Conservation (phyloP, 345 rosid genomes). For the Lagerstroemia speciosa region DNA sequence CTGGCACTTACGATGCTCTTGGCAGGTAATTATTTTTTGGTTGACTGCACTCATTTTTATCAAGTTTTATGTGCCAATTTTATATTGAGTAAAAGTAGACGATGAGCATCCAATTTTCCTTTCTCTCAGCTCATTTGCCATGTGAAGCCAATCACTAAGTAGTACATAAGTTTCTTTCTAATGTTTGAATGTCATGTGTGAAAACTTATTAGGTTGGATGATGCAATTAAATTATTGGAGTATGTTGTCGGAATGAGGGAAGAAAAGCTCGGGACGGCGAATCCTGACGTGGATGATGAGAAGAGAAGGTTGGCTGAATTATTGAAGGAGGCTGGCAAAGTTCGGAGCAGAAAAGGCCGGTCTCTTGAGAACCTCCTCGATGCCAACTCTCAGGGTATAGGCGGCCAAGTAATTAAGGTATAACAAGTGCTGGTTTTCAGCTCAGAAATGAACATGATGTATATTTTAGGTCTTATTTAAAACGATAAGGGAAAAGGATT, state of each 20-base stretch:
- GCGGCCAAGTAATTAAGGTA: constrained; percentile 29
- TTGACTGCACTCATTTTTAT: not conserved
- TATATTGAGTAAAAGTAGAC: not conserved
- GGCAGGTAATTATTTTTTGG: constrained; percentile 50
- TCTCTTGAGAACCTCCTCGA: constrained; percentile 82
- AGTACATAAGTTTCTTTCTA: not conserved
- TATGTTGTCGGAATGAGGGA: constrained; percentile 67
- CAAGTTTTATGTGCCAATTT: not conserved
- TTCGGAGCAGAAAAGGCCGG: constrained; percentile 51
- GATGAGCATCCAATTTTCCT: not conserved
- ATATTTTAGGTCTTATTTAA: constrained; percentile 28
- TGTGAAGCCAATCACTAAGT: not conserved
- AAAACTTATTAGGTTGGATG: constrained; percentile 53
- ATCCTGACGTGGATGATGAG: constrained; percentile 84
- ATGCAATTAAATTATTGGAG: constrained; percentile 64
- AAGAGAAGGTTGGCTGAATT: constrained; percentile 70
- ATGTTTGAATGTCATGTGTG: not conserved
- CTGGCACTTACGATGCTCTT: constrained; percentile 87
- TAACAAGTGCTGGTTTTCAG: constrained; percentile 12
- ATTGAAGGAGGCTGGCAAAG: constrained; percentile 75
- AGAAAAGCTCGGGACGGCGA: constrained; percentile 88
- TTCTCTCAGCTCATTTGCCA: not conserved
- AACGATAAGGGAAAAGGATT: constrained; percentile 7
- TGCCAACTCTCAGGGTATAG: constrained; percentile 27
- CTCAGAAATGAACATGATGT: constrained; percentile 16